Evolutionary conservation across 345 rosid species (phyloP), one percentile per base, ranked within the genome.

Genomic region (Luvunga scandens): DNA sequence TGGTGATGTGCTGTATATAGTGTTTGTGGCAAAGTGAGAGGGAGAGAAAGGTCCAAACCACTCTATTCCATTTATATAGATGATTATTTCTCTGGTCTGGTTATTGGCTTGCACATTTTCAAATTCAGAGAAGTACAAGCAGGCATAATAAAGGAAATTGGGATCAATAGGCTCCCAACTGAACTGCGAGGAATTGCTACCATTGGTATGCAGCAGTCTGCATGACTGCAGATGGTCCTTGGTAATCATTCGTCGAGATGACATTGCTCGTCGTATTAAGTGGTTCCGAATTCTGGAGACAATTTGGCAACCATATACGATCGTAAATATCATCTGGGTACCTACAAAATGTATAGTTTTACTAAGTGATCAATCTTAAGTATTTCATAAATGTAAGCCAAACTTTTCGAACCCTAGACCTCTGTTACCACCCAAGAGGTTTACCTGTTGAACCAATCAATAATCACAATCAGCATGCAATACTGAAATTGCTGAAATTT

Each of bases 151-250:
- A 24, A 59, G 42, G 6, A 45, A 39, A 8, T 21, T 50, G 4
- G 77, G 8, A 66, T 81, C 75, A 1, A 8, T 38, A 1, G 60
- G 21, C 2, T 12, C 22, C n/a, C 64, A 24, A 0, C 22, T 16
- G 33, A 82, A 25, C 2, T 22, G 10, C 75, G 80, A 39, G 14
- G 73, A 30, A 34, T 62, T 31, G 16, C 71, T 72, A 13, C 25
- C 25, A 76, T 77, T 18, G 85, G 73, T n/a, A 10, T 31, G 61
- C 71, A 0, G 83, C 83, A 24, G 78, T 85, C 25, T 24, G 66
- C 84, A 85, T 80, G 39, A 81, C 86, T 19, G n/a, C 27, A 16
- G 79, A 2, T 28, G 92, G 78, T 62, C 36, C 77, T 30, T 50
- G 75, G 75, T 42, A 86, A 10, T 27, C n/a, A 73, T 71, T 72